phyloP scores from a whole-genome alignment of 345 rosid species.

The Aethionema arabicum region DNA sequence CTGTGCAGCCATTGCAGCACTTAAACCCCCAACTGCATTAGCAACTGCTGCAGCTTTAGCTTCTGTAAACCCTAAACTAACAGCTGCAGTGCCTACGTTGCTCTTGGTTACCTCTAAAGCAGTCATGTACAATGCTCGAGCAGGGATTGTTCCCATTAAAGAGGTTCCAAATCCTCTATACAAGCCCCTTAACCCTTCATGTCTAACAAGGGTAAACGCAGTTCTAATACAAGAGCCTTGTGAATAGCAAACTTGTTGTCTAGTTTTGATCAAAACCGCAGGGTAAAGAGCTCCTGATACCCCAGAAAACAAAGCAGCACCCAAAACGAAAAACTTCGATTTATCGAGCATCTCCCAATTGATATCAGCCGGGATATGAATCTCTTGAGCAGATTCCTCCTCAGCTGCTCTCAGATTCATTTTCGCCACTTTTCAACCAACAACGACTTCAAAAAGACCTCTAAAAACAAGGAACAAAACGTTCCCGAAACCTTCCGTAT shows the following conservation, averaged over 20 bases:
- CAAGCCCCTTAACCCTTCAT: conserved; percentile 74
- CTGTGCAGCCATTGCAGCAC: conserved; percentile 92
- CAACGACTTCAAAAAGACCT: neutral
- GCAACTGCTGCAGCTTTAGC: conserved; percentile 66
- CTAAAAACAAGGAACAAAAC: conserved; percentile 9
- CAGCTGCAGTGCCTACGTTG: conserved; percentile 67
- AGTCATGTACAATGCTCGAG: conserved; percentile 86
- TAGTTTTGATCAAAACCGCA: conserved; percentile 73
- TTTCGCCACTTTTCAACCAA: conserved; percentile 52
- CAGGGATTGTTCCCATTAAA: conserved; percentile 85
- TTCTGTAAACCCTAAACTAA: conserved; percentile 67
- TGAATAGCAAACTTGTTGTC: conserved; percentile 71
- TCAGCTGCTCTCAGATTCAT: conserved; percentile 82
- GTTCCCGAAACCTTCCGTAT: conserved; percentile 1
- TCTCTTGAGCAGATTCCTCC: conserved; percentile 73
- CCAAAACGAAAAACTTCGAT: conserved; percentile 82
- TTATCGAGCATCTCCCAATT: conserved; percentile 98
- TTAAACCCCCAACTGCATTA: conserved; percentile 77
- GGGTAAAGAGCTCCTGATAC: conserved; percentile 93
- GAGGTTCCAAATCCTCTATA: conserved; percentile 94
- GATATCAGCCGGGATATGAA: conserved; percentile 76
- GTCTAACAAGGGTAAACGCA: conserved; percentile 51
- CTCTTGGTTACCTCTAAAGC: conserved; percentile 89
- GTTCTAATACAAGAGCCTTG: conserved; percentile 57
- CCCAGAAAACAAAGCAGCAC: conserved; percentile 87